Evolutionary conservation across 2,329 filamentous ascomycete genomes (phyloP).

Genomic region (Talaromyces sp.): DNA sequence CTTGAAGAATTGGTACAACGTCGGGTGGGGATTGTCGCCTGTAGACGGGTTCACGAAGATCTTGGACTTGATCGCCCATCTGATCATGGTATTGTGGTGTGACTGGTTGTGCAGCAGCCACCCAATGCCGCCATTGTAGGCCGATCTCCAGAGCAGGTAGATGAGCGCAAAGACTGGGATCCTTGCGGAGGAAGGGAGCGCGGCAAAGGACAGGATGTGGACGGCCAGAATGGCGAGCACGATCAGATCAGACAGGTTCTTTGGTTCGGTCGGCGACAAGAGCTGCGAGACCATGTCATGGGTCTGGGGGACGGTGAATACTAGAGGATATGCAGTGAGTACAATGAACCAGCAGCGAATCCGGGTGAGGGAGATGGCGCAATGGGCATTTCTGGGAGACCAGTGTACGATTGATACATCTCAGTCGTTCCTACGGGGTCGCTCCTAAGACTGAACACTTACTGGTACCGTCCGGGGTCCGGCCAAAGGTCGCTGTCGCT

Average conservation of each 20-base stretch:
- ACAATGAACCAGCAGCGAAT: slow-evolving; percentile 1
- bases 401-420: not conserved
- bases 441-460: slow-evolving; percentile 37
- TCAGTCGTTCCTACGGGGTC: not conserved
- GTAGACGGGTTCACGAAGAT: slow-evolving; percentile 79
- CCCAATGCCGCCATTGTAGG: slow-evolving; percentile 93
- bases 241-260: slow-evolving; percentile 80
- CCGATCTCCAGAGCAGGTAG: slow-evolving; percentile 87
- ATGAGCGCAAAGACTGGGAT: slow-evolving; percentile 73
- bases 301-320: slow-evolving; percentile 91
- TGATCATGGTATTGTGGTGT: slow-evolving; percentile 75
- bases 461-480: slow-evolving; percentile 88
- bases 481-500: slow-evolving; percentile 80
- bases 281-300: slow-evolving; percentile 99
- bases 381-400: not conserved
- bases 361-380: not conserved
- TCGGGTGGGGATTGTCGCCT: slow-evolving; percentile 77
- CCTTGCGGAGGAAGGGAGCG: slow-evolving; percentile 64
- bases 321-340: slow-evolving; percentile 44
- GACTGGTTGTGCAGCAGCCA: slow-evolving; percentile 86
- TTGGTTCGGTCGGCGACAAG: slow-evolving; percentile 87
- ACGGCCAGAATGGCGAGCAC: slow-evolving; percentile 73
- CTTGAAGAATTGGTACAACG: slow-evolving; percentile 78
- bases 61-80: slow-evolving; percentile 79
- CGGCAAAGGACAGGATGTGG: slow-evolving; percentile 69